Percentiles rank a stretch among this genome's conserved stretches.
These are phyloP conservation scores for Pelargonium fulgidum DNA, from an alignment of 441 rosid genomes.

Conservation along the genomic window DNA sequence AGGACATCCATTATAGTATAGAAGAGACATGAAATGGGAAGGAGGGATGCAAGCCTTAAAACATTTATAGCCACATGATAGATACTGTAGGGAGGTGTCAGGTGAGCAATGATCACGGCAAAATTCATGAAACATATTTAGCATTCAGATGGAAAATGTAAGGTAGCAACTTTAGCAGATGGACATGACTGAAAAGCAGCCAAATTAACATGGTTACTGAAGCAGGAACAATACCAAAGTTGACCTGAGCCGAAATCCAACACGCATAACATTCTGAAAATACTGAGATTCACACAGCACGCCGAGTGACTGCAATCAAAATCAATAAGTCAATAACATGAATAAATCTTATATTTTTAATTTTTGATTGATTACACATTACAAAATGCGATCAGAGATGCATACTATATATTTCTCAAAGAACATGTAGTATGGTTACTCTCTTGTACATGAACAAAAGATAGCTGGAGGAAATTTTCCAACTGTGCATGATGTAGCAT, in stretches of 20 bases:
- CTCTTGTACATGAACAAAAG: neutral
- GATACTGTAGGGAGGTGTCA: neutral
- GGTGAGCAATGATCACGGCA: neutral
- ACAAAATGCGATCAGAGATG: neutral
- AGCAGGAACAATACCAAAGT: constrained; percentile 61
- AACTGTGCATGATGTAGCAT: neutral
- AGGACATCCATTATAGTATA: neutral
- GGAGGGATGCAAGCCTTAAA: neutral
- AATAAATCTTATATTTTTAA: neutral
- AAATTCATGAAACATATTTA: neutral
- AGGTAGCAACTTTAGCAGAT: constrained; percentile 6
- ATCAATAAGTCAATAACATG: constrained; percentile 11
- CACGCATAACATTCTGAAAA: constrained; percentile 96
- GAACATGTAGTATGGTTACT: constrained; percentile 6
- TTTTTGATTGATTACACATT: neutral
- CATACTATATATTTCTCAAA: neutral
- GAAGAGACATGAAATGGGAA: neutral
- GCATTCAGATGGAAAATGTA: constrained; percentile 3
- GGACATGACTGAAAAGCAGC: neutral
- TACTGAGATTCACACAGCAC: constrained; percentile 95
- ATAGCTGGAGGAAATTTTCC: neutral
- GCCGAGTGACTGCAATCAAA: constrained; percentile 62
- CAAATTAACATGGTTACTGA: constrained; percentile 16
- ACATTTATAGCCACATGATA: neutral
- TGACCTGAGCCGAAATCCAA: constrained; percentile 88